Conservation (phyloP, 2,329 filamentous ascomycete species). For the Exophiala aquamarina region DNA sequence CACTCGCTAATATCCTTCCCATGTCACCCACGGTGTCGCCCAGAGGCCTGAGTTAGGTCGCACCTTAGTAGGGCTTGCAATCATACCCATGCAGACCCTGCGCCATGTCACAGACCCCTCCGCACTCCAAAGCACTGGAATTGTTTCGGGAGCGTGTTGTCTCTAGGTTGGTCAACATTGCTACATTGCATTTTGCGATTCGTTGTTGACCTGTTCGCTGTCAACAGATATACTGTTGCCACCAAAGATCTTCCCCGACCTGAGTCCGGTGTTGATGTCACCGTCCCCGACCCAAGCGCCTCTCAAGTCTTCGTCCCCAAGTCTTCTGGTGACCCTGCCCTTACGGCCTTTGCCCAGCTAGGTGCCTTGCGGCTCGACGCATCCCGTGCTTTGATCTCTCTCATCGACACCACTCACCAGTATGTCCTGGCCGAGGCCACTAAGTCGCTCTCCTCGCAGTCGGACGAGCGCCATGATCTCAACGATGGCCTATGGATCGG, state of each 20-base stretch:
- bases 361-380: slow-evolving; percentile 29
- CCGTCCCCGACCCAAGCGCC: neutral
- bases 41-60: too few species aligned
- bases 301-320: neutral
- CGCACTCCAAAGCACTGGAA: slow-evolving; percentile 4
- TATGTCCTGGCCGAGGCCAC: slow-evolving; percentile 34
- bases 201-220: neutral
- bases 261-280: neutral
- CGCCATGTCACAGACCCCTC: neutral
- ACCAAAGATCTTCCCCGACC: slow-evolving; percentile 3
- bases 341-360: slow-evolving; percentile 34
- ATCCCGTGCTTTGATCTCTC: slow-evolving; percentile 29
- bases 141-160: slow-evolving; percentile 12
- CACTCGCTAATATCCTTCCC: too few species aligned
- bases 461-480: neutral
- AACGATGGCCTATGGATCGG: slow-evolving; percentile 31
- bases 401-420: slow-evolving; percentile 31
- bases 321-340: slow-evolving; percentile 35
- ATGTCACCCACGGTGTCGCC: too few species aligned
- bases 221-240: neutral
- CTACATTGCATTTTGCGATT: neutral
- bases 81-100: too few species aligned
- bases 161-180: neutral
- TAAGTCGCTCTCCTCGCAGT: slow-evolving; percentile 16
- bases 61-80: too few species aligned